These are phyloP conservation scores for Fraxinus floribunda DNA, from an alignment of 305 asterid species.

Conservation along the genomic window DNA sequence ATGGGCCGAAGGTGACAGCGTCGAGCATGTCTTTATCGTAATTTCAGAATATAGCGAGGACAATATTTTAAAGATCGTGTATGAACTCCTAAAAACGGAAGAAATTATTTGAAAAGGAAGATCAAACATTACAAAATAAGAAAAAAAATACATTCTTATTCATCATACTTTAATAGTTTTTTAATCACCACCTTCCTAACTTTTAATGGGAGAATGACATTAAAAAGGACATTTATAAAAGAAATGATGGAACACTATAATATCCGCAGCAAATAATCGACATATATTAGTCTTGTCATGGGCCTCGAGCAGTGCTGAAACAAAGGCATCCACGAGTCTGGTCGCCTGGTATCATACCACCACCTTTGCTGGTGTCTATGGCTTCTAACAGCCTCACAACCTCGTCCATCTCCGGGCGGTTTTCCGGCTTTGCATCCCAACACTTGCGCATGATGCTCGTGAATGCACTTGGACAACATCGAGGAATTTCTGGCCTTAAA, in stretches of 20 bases:
- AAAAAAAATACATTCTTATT: not conserved
- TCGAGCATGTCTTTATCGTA: not conserved
- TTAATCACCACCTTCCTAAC: not conserved
- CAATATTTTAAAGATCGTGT: not conserved
- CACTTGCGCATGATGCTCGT: constrained; percentile 45
- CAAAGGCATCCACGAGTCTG: constrained; percentile 37
- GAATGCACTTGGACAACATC: constrained; percentile 43
- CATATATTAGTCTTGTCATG: constrained; percentile 20
- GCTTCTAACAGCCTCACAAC: constrained; percentile 40
- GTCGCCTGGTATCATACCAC: constrained; percentile 45
- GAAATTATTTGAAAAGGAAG: not conserved
- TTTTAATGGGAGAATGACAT: not conserved
- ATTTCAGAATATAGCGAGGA: not conserved
- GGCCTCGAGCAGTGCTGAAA: constrained; percentile 30
- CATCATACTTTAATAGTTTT: not conserved
- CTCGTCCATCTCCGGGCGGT: constrained; percentile 44
- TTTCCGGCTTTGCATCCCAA: constrained; percentile 39
- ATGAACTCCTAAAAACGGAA: not conserved
- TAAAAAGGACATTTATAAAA: not conserved
- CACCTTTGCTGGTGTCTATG: constrained; percentile 45
- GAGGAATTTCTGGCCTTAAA: constrained; percentile 43
- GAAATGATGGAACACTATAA: not conserved
- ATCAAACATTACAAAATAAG: not conserved
- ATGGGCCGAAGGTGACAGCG: not conserved
- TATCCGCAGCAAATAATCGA: not conserved